These are phyloP conservation scores for Melanogaster broomeanus DNA, from an alignment of 768 basidiomycete genomes.

Conservation along the genomic window DNA sequence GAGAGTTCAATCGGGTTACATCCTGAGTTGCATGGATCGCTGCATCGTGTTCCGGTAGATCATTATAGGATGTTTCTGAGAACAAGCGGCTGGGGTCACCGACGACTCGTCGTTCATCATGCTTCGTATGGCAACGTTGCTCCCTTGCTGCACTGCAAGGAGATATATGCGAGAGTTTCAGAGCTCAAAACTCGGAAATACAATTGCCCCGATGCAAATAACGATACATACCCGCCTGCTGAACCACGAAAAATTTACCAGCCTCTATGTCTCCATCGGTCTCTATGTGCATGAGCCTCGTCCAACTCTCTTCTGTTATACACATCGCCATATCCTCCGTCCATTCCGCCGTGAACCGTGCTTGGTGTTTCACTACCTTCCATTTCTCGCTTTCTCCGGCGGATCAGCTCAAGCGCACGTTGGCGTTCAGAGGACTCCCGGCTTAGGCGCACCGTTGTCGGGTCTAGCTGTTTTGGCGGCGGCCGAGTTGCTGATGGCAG, in stretches of 20 bases:
- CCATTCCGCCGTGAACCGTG: conserved; percentile 53
- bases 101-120: too few relatives aligned
- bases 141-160: too few relatives aligned
- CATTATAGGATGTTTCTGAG: too few relatives aligned
- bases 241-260: conserved; percentile 28
- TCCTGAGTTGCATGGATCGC: too few relatives aligned
- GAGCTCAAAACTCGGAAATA: too few relatives aligned
- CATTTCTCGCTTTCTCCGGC: conserved; percentile 63
- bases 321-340: conserved; percentile 63
- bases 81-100: too few relatives aligned
- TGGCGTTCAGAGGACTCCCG: conserved; percentile 77
- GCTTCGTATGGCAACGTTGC: too few relatives aligned
- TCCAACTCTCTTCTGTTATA: conserved; percentile 73
- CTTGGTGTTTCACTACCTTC: conserved; percentile 70
- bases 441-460: conserved; percentile 55
- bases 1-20: too few relatives aligned
- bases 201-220: neutral
- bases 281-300: conserved; percentile 59
- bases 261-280: conserved; percentile 32
- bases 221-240: neutral
- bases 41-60: too few relatives aligned
- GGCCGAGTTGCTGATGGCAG: neutral
- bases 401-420: conserved; percentile 72
- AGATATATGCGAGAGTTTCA: too few relatives aligned
- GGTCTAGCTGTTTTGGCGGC: conserved; percentile 38